These are phyloP conservation scores for Apophysomyces ossiformis DNA, from an alignment of 371 early-diverging fungal genomes.

Conservation along the genomic window DNA sequence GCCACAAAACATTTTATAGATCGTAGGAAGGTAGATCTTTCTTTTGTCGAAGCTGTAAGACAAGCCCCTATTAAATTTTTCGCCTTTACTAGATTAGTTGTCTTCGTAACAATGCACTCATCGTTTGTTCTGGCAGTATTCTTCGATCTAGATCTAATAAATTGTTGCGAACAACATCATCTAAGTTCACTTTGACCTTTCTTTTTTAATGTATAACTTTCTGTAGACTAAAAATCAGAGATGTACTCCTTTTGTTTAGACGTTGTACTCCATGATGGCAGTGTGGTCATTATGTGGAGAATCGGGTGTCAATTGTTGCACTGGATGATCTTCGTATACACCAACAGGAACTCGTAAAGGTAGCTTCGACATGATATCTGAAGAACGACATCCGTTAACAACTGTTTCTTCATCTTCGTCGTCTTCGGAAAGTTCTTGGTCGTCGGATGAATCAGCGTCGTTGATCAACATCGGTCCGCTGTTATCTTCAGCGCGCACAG, in stretches of 20 bases:
- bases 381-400: slow-evolving; percentile 8
- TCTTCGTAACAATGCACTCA: too few species aligned
- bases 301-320: background rate
- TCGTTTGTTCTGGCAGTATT: too few species aligned
- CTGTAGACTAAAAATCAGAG: background rate
- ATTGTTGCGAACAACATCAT: too few species aligned
- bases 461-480: slow-evolving; percentile 16
- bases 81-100: too few species aligned
- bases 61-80: too few species aligned
- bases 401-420: slow-evolving; percentile 21
- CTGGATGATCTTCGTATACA: slow-evolving; percentile 10
- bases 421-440: slow-evolving; percentile 21
- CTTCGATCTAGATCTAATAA: too few species aligned
- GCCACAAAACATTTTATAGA: too few species aligned
- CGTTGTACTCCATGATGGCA: slow-evolving; percentile 3
- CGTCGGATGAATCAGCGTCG: slow-evolving; percentile 17
- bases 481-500: slow-evolving; percentile 5
- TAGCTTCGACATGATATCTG: slow-evolving; percentile 14
- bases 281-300: slow-evolving; percentile 1
- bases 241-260: background rate
- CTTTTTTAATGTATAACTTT: background rate
- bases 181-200: background rate
- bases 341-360: slow-evolving; percentile 15
- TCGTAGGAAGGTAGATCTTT: too few species aligned
- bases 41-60: too few species aligned